Evolutionary conservation across 1,284 basidiomycete species (phyloP).

Genomic region (Puccinia triticina): DNA sequence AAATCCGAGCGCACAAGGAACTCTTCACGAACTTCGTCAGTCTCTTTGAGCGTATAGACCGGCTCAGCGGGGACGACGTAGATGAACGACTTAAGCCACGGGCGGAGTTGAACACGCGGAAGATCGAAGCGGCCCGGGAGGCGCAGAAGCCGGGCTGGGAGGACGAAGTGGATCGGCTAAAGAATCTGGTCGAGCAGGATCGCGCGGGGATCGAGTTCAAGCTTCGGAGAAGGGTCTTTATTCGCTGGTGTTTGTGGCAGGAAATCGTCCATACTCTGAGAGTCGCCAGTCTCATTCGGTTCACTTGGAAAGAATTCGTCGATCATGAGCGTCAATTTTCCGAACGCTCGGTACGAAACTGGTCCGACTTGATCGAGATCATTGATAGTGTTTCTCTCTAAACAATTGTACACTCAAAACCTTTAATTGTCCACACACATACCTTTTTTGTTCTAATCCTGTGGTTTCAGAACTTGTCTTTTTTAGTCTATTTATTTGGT

Average conservation of each 20-base stretch:
- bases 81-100: conserved; percentile 77
- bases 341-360: conserved; percentile 26
- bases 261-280: conserved; percentile 52
- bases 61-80: conserved; percentile 77
- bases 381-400: conserved; percentile 25
- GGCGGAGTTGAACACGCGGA: conserved; percentile 73
- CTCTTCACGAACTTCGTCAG: conserved; percentile 17
- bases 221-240: conserved; percentile 53
- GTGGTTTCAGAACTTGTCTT: neutral
- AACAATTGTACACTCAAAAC: no score
- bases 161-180: conserved; percentile 75
- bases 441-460: neutral
- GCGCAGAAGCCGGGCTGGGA: conserved; percentile 77
- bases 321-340: conserved; percentile 42
- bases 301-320: conserved; percentile 42
- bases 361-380: conserved; percentile 35
- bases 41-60: conserved; percentile 48
- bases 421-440: no score
- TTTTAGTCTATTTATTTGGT: conserved; percentile 12
- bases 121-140: conserved; percentile 72
- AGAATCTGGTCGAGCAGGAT: conserved; percentile 72
- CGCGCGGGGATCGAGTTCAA: conserved; percentile 63
- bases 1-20: conserved; percentile 37
- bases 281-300: conserved; percentile 26
- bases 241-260: conserved; percentile 55